Base-by-base conservation (phyloP, 331 rosid species). In the Saraca asoca region DNA sequence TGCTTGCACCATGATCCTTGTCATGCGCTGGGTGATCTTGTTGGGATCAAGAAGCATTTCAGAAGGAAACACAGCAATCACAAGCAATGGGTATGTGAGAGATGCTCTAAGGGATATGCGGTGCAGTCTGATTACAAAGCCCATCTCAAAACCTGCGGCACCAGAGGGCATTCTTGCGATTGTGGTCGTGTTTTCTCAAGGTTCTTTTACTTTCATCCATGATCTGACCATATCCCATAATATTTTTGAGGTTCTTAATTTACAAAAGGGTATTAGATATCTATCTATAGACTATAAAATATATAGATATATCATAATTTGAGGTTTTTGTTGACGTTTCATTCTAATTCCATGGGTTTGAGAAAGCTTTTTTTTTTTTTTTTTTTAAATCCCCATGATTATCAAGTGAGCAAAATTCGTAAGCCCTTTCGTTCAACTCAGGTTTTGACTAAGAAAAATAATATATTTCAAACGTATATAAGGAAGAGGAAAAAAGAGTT, bases 111-210 rank as follows among this genome's bases (percentile, higher is more conserved):
- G 52, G 96, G 87, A 24, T 93, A 93, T 45, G 98, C 98, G 3
- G 98, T 93, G 75, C 98, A 93, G 62, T 93, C 98, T 13, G 98
- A 93, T 83, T 93, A 82, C 68, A 93, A 93, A 74, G 98, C 98
- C 0, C 99, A 94, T 78, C 99, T 94, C 75, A 94, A 90, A 70
- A 94, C 99, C 18, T 94, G 99, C 37, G 98, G 98, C 52, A 93
- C 98, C 48, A 34, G 98, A 9, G 98, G 98, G 64, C 98, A 93
- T 76, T 93, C 98, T 16, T 93, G 98, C 44, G 98, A 93, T 66
- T 93, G 98, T 55, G 98, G 98, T 20, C 89, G 98, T 0, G 98
- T 93, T 41, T 93, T 93, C 87, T 93, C 98, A 12, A 85, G 98
- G 97, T 90, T 39, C 1, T 7, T 5, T 9, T 34, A 16, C 38